Evolutionary conservation across 805 yeast species (phyloP).

Genomic region (Candida schatavii): DNA sequence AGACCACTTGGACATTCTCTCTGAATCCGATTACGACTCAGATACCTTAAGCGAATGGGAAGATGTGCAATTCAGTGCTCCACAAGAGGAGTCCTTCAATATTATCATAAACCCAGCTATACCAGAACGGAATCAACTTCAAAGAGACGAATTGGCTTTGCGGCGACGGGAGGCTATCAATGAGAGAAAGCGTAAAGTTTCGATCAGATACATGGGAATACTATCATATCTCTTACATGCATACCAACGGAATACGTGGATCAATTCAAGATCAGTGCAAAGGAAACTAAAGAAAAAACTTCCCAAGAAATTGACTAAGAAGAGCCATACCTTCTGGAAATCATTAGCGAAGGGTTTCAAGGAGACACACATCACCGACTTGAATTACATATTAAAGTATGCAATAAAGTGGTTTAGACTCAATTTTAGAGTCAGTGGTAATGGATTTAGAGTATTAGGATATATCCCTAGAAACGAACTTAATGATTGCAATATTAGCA

Average conservation of each 20-base stretch:
- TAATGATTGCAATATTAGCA: too few species aligned
- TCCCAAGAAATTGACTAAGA: slow-evolving; percentile 18
- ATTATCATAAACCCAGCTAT: not conserved
- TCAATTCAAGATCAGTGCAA: slow-evolving; percentile 16
- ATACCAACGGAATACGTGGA: slow-evolving; percentile 17
- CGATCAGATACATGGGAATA: slow-evolving; percentile 22
- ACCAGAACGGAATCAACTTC: not conserved
- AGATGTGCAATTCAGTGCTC: slow-evolving; percentile 11
- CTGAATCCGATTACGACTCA: slow-evolving; percentile 1
- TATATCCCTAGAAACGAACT: slow-evolving; percentile 15
- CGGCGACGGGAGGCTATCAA: slow-evolving; percentile 1
- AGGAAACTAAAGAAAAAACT: slow-evolving; percentile 22
- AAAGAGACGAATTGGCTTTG: not conserved
- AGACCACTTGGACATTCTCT: not conserved
- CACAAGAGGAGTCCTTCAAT: slow-evolving; percentile 6
- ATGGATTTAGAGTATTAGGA: slow-evolving; percentile 30
- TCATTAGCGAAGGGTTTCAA: not conserved
- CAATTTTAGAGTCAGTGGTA: slow-evolving; percentile 26
- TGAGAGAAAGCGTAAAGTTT: slow-evolving; percentile 6
- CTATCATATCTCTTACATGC: slow-evolving; percentile 21
- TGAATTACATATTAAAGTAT: slow-evolving; percentile 29
- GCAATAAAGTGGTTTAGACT: slow-evolving; percentile 32
- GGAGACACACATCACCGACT: slow-evolving; percentile 8
- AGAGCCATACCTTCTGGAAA: slow-evolving; percentile 17
- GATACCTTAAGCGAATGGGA: slow-evolving; percentile 17